Evolutionary conservation across 331 rosid species (phyloP).

Genomic region (Prunus yedoensis): DNA sequence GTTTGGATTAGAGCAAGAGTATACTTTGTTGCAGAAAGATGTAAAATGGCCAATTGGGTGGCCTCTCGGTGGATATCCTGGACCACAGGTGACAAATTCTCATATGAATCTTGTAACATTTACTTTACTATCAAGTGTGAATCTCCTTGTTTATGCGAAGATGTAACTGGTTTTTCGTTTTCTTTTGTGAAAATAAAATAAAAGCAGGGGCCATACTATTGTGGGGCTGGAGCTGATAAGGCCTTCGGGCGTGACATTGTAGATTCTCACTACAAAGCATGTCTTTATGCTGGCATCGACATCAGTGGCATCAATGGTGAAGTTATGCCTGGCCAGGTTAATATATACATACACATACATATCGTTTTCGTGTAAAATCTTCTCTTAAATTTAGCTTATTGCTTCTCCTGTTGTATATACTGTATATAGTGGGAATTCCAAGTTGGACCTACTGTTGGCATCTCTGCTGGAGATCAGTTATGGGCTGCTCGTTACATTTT

Average conservation of each 20-base stretch:
- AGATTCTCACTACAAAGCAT: conserved; percentile 86
- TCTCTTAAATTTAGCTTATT: not conserved
- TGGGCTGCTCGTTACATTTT: conserved; percentile 89
- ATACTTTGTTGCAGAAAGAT: conserved; percentile 84
- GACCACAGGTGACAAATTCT: conserved; percentile 63
- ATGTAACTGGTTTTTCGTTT: not conserved
- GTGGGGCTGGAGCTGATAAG: conserved; percentile 80
- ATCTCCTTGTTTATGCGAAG: no score
- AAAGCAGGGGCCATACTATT: conserved; percentile 83
- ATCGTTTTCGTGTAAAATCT: no score
- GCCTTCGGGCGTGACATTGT: conserved; percentile 89
- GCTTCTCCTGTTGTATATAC: not conserved
- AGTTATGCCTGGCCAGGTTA: conserved; percentile 96
- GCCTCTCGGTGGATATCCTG: conserved; percentile 90
- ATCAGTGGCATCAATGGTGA: conserved; percentile 88
- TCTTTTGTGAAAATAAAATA: not conserved
- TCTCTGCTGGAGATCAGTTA: conserved; percentile 77
- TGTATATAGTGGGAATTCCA: conserved; percentile 83
- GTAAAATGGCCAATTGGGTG: conserved; percentile 84
- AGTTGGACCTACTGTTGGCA: conserved; percentile 92
- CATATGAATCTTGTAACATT: no score
- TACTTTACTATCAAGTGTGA: no score
- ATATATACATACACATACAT: not conserved
- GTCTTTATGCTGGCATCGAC: conserved; percentile 82
- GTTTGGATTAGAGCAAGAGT: conserved; percentile 96